Percentiles rank a stretch among this genome's conserved stretches.
These are phyloP conservation scores for Luffa acutangula DNA, from an alignment of 306 rosid genomes.

Conservation along the genomic window DNA sequence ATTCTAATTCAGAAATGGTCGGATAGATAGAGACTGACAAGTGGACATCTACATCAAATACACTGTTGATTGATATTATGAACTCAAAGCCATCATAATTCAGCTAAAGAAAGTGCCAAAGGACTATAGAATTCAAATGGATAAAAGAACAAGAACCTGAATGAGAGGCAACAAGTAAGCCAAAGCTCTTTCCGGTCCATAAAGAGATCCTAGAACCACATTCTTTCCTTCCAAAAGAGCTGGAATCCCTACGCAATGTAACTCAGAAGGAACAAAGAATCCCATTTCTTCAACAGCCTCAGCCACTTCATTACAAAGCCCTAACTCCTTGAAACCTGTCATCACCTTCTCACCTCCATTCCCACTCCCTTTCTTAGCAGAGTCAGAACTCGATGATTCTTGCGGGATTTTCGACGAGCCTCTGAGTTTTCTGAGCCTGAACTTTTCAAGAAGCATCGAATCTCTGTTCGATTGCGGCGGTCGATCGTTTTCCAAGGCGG, in stretches of 20 bases:
- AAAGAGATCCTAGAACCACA: conserved; percentile 14
- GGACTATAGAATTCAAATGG: neutral
- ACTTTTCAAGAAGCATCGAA: conserved; percentile 9
- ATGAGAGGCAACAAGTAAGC: conserved; percentile 20
- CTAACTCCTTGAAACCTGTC: conserved; percentile 15
- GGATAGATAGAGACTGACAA: neutral
- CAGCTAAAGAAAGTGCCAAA: neutral
- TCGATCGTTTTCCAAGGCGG: neutral
- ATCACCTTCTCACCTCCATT: neutral
- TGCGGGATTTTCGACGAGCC: neutral
- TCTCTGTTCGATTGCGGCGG: conserved; percentile 9
- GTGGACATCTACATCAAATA: neutral
- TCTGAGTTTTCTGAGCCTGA: conserved; percentile 12
- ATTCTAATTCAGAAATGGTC: neutral
- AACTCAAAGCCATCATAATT: neutral
- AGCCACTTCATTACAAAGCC: conserved; percentile 7
- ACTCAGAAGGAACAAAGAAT: conserved; percentile 12
- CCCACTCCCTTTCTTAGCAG: neutral
- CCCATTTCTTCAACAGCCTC: conserved; percentile 14
- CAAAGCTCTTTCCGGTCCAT: conserved; percentile 4
- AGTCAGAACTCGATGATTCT: neutral
- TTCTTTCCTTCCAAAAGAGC: conserved; percentile 16
- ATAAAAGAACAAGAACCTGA: conserved; percentile 10
- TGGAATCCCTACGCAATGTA: conserved; percentile 18
- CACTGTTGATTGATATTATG: neutral